Base-by-base conservation (phyloP, 2,329 filamentous ascomycete genomes). In the Dryadomyces quercus-mongolicae region DNA sequence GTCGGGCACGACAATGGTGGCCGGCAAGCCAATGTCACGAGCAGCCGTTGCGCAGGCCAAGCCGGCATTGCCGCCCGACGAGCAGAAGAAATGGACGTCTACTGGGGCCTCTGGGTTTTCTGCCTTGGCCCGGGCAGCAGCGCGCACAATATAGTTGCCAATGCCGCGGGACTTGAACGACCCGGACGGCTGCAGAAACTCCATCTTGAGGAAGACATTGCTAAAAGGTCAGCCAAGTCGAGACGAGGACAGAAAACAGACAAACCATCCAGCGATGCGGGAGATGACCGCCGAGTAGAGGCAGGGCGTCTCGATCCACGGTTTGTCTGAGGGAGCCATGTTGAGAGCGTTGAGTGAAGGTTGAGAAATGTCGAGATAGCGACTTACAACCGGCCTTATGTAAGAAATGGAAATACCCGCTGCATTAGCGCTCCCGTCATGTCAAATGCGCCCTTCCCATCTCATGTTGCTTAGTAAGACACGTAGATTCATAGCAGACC, bases 151-250 rank as follows among this genome's bases (percentile, higher is more conserved):
- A 63, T 85, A 78, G 68, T 87, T 80, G 61, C 86, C 86, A 60
- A 91, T 81, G 54, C 85, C 86, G 62, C 80, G 77, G 46, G 86
- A 90, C 68, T 93, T 92, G 80, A 93, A 94, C 16, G 86, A 90
- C 58, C 86, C 86, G 8, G 84, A 85, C 8, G 88, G 88, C 66
- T 94, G 88, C 55, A 88, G 75, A 63, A 84, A 86, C 62, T 93
- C 88, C 56, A 92, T 80, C 67, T 93, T 93, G 63, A 93, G 81
- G 67, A 85, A 88, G 70, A 93, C 80, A 71, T 85, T 82, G 73
- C 86, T 75, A 22, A 3, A 13, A 48, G 36, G 4, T 40, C 8
- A 40, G 10, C 10, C 4, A 40, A 3, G 10, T 4, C 10, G 3
- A 40, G 13, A 38, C 34, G 34, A 40, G 36, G 15, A 5, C 15